Percentiles rank a stretch among this genome's conserved stretches.
These are phyloP conservation scores for Monascus purpureus DNA, from an alignment of 495 filamentous ascomycete species.

Conservation along the genomic window DNA sequence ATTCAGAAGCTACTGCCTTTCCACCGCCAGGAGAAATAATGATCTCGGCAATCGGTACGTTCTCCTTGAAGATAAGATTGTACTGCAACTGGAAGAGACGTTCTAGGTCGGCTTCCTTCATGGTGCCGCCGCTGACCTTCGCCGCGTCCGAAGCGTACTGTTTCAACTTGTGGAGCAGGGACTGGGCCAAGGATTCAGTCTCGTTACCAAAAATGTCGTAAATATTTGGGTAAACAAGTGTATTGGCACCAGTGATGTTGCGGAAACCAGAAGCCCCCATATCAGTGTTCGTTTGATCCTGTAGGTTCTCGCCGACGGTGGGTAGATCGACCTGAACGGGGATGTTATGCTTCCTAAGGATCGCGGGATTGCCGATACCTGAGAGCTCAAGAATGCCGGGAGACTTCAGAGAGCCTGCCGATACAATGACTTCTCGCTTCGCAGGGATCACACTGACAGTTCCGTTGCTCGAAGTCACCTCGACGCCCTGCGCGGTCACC, in stretches of 20 bases:
- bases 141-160: conserved; percentile 18
- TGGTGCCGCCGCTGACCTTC: conserved; percentile 11
- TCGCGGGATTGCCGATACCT: conserved; percentile 35
- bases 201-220: conserved; percentile 20
- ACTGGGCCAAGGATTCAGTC: conserved; percentile 10
- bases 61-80: conserved; percentile 25
- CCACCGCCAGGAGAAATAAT: conserved; percentile 13
- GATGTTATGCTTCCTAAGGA: conserved; percentile 22
- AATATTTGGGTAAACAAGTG: conserved; percentile 6
- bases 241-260: conserved; percentile 5
- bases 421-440: conserved; percentile 41
- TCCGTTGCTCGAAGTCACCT: conserved; percentile 7
- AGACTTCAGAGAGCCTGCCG: conserved; percentile 41
- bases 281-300: conserved; percentile 27
- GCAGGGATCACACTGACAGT: conserved; percentile 24
- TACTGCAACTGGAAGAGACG: conserved; percentile 26
- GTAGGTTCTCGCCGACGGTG: conserved; percentile 35
- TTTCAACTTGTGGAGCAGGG: conserved; percentile 8
- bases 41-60: conserved; percentile 29
- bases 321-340: conserved; percentile 23
- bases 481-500: conserved; percentile 12
- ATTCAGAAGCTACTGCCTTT: conserved; percentile 15
- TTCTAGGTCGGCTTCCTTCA: conserved; percentile 15
- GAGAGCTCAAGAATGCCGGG: conserved; percentile 48
- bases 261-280: conserved; percentile 4